Conservation (phyloP, 495 filamentous ascomycete genomes). For the Lepraria neglecta region DNA sequence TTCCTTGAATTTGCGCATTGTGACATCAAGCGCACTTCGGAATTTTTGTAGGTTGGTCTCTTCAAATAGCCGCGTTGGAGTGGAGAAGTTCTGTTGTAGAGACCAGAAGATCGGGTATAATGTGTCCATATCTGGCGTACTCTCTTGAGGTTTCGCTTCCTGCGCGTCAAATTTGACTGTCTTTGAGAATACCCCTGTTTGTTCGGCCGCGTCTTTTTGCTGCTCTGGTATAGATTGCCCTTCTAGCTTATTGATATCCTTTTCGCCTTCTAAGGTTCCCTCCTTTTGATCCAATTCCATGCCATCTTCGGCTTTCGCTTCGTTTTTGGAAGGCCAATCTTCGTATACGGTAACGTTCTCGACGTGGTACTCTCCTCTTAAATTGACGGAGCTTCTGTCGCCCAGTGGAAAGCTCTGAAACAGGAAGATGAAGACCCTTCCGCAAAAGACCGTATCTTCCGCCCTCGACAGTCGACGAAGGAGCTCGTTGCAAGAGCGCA, state of each 20-base stretch:
- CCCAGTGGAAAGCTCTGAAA: constrained; percentile 95
- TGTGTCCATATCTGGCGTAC: constrained; percentile 54
- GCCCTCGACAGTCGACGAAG: constrained; percentile 84
- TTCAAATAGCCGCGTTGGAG: constrained; percentile 76
- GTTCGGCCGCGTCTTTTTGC: constrained; percentile 33
- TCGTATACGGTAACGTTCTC: constrained; percentile 93
- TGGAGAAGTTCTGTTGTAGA: constrained; percentile 84
- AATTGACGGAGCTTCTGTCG: constrained; percentile 93
- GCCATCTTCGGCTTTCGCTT: constrained; percentile 32
- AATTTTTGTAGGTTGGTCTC: constrained; percentile 59
- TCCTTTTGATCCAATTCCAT: constrained; percentile 48
- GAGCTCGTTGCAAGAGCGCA: constrained; percentile 91
- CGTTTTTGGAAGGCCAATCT: constrained; percentile 27
- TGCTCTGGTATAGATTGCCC: constrained; percentile 29
- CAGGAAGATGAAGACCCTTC: constrained; percentile 92
- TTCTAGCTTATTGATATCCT: constrained; percentile 23
- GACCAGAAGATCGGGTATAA: constrained; percentile 95
- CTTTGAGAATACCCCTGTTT: constrained; percentile 34
- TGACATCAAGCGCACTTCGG: constrained; percentile 71
- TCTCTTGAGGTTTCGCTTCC: constrained; percentile 37
- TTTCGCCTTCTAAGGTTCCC: constrained; percentile 24
- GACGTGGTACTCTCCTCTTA: constrained; percentile 89
- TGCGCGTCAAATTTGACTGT: constrained; percentile 47
- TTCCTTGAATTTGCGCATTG: constrained; percentile 69
- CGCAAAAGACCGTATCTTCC: constrained; percentile 95